These are phyloP conservation scores for Aspergillus sp. DNA, from an alignment of 2,329 filamentous ascomycete species.

Conservation along the genomic window DNA sequence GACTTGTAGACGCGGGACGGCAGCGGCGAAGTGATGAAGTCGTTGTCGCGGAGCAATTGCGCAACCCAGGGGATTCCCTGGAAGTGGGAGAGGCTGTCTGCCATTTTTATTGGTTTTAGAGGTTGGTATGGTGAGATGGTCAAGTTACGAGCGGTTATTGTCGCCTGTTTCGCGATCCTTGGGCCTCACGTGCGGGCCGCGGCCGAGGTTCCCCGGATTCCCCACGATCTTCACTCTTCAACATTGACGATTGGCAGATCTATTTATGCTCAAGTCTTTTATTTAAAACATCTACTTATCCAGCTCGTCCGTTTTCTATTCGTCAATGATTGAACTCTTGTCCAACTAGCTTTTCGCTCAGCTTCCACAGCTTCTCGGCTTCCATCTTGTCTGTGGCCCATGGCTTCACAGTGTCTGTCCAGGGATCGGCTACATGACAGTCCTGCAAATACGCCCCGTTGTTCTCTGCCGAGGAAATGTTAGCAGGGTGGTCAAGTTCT, in stretches of 20 bases:
- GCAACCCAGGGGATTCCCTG: conserved; percentile 13
- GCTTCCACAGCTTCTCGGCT: conserved; percentile 47
- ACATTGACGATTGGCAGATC: neutral
- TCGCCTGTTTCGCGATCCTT: neutral
- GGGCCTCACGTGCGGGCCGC: neutral
- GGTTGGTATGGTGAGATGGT: neutral
- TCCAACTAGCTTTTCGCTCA: conserved; percentile 48
- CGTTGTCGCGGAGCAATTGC: conserved; percentile 6
- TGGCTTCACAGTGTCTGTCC: conserved; percentile 30
- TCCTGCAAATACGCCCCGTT: conserved; percentile 44
- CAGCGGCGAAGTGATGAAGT: conserved; percentile 4
- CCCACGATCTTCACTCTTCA: neutral
- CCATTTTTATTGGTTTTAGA: neutral
- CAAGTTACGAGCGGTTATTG: neutral
- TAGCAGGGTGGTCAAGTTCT: conserved; percentile 1
- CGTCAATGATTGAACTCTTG: conserved; percentile 33
- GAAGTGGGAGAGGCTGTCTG: conserved; percentile 7
- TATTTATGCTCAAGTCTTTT: neutral
- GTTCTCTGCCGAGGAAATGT: conserved; percentile 6
- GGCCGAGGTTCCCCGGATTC: too few species aligned
- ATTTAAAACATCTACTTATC: neutral
- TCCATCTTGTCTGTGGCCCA: conserved; percentile 26
- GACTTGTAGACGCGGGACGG: conserved; percentile 6
- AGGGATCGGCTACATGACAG: conserved; percentile 41
- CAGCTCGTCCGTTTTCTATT: neutral